Conservation (phyloP, 495 filamentous ascomycete species). For the Penicillium ucsense region DNA sequence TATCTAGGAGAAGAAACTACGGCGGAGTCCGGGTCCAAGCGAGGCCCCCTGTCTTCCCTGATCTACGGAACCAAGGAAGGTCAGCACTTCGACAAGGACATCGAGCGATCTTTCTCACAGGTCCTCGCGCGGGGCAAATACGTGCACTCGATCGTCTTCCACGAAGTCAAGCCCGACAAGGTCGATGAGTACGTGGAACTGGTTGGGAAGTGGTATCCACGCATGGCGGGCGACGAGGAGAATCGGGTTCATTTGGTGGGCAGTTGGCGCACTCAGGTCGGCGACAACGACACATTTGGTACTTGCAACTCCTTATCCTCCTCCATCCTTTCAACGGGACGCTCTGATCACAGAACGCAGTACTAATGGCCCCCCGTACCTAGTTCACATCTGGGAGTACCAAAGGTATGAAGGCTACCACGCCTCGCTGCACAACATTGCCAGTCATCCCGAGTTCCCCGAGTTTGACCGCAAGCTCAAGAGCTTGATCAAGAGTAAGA, state of each 20-base stretch:
- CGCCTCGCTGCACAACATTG: conserved; percentile 75
- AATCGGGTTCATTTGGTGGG: conserved; percentile 94
- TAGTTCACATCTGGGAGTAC: conserved; percentile 98
- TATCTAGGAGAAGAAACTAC: conserved; percentile 38
- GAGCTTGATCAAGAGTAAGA: conserved; percentile 68
- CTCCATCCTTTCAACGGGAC: too few relatives aligned
- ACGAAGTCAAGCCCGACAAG: conserved; percentile 90
- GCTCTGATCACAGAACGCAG: too few relatives aligned
- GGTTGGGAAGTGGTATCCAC: conserved; percentile 88
- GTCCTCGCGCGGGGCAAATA: conserved; percentile 95
- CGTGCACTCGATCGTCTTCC: conserved; percentile 95
- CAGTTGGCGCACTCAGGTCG: conserved; percentile 97
- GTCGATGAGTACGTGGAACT: conserved; percentile 91
- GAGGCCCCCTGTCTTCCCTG: conserved; percentile 50
- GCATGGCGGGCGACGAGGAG: conserved; percentile 66
- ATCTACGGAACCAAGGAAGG: conserved; percentile 97
- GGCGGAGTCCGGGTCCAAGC: conserved; percentile 41
- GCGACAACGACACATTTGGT: conserved; percentile 97
- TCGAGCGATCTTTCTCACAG: conserved; percentile 89
- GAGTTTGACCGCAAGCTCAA: conserved; percentile 77
- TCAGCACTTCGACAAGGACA: conserved; percentile 81
- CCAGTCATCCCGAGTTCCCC: conserved; percentile 66
- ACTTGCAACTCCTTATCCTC: conserved; percentile 2
- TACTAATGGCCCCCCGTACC: too few relatives aligned
- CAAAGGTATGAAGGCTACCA: conserved; percentile 96